These are phyloP conservation scores for Pterula multifida DNA, from an alignment of 1,284 basidiomycete species.

Conservation along the genomic window DNA sequence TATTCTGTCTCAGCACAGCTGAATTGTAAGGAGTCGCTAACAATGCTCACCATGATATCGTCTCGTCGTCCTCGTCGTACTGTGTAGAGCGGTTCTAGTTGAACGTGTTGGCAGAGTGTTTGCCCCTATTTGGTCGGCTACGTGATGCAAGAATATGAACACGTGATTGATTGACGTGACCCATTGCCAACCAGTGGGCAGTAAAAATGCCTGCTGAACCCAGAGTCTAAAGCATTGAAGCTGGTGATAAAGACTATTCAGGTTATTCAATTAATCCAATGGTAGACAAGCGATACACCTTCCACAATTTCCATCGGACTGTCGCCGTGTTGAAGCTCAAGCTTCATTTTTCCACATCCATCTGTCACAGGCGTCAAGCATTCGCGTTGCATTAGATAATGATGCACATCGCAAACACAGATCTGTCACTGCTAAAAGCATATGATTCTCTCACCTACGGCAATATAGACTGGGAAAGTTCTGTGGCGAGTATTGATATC, in stretches of 20 bases:
- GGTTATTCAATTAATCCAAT: background rate
- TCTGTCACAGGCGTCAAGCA: no score
- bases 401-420: no score
- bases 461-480: no score
- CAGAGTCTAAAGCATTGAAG: background rate
- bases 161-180: background rate
- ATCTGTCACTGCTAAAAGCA: no score
- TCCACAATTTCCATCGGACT: background rate
- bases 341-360: no score
- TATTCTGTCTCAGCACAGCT: constrained; percentile 13
- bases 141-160: background rate
- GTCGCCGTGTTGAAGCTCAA: no score
- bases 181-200: background rate
- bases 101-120: no score
- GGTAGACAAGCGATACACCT: background rate
- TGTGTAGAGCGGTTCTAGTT: no score
- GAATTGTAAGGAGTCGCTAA: background rate
- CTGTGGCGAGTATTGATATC: no score
- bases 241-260: background rate
- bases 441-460: no score
- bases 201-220: background rate
- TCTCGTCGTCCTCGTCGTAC: background rate
- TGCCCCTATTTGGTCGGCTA: background rate
- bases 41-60: constrained; percentile 21
- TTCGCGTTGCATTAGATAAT: no score